phyloP scores from a whole-genome alignment of 345 rosid genomes.

The Citrus medica region DNA sequence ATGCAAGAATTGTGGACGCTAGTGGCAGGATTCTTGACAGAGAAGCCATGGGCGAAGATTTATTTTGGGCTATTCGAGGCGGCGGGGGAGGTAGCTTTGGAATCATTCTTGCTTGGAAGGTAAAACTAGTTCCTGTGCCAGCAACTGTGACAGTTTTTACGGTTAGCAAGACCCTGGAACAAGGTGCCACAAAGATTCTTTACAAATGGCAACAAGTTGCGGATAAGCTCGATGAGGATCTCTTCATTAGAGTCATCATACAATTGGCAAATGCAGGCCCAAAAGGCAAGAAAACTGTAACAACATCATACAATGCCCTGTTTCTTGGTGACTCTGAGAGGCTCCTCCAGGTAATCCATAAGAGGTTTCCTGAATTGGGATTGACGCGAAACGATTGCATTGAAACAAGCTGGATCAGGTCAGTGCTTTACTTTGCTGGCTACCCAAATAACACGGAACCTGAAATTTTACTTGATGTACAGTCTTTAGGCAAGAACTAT shows the following conservation, averaged over 20 bases:
- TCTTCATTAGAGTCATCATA: slow-evolving; percentile 3
- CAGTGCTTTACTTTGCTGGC: background rate
- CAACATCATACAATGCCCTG: background rate
- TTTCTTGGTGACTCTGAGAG: background rate
- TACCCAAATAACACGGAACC: background rate
- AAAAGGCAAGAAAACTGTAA: slow-evolving; percentile 8
- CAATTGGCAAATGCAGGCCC: background rate
- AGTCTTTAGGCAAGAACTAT: background rate
- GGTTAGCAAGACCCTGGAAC: slow-evolving; percentile 10
- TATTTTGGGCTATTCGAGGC: slow-evolving; percentile 26
- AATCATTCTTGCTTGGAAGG: slow-evolving; percentile 12
- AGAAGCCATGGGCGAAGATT: slow-evolving; percentile 18
- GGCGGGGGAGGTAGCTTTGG: slow-evolving; percentile 19
- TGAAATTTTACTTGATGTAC: background rate
- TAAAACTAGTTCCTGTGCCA: slow-evolving; percentile 18
- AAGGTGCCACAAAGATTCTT: slow-evolving; percentile 9
- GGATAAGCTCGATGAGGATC: background rate
- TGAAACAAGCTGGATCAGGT: slow-evolving; percentile 3
- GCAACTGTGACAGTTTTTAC: slow-evolving; percentile 16
- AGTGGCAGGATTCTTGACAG: slow-evolving; percentile 12
- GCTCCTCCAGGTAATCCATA: background rate
- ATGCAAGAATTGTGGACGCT: slow-evolving; percentile 14
- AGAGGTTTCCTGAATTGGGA: background rate
- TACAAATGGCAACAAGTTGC: slow-evolving; percentile 20
- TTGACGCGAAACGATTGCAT: background rate